A percentile compares a stretch with the other conserved stretches of the same genome.
Evolutionary conservation across 208 protist species (phyloP).

Genomic region (Leishmania lainsoni): DNA sequence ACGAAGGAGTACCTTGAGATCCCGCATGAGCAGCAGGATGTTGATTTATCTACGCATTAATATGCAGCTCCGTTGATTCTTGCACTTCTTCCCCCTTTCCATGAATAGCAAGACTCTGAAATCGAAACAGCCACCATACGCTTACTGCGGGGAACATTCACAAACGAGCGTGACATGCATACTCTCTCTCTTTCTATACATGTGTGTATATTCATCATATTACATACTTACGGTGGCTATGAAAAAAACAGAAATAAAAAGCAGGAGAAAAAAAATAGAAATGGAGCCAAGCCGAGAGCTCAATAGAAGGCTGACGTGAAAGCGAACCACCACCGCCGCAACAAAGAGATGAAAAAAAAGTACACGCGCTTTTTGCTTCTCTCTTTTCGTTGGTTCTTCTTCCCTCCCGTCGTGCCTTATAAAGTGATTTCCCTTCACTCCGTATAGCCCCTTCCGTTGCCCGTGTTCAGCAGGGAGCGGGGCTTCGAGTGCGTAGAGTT

Average conservation of each 20-base stretch:
- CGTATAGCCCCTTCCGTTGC: background rate
- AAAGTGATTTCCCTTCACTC: background rate
- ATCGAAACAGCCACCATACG: background rate
- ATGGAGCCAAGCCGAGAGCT: too few relatives aligned
- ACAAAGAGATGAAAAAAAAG: background rate
- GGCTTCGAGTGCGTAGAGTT: background rate
- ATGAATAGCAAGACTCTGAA: background rate
- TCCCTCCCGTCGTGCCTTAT: background rate
- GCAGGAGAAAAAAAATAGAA: background rate
- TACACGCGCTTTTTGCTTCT: background rate
- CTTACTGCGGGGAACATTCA: background rate
- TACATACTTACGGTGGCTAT: too few relatives aligned
- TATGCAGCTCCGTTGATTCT: background rate
- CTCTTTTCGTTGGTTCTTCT: background rate
- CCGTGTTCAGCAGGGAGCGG: background rate
- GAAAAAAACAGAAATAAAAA: background rate
- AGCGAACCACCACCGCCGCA: background rate
- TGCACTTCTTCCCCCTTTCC: background rate
- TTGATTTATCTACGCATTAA: conserved; percentile 30
- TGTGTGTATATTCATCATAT: background rate
- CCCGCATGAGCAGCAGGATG: conserved; percentile 47
- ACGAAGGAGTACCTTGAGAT: conserved; percentile 81
- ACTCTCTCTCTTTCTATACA: background rate
- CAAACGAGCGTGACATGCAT: background rate
- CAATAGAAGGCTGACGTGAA: too few relatives aligned